Evolutionary conservation across 2,329 filamentous ascomycete genomes (phyloP).

Genomic region (Curvularia spicifera): DNA sequence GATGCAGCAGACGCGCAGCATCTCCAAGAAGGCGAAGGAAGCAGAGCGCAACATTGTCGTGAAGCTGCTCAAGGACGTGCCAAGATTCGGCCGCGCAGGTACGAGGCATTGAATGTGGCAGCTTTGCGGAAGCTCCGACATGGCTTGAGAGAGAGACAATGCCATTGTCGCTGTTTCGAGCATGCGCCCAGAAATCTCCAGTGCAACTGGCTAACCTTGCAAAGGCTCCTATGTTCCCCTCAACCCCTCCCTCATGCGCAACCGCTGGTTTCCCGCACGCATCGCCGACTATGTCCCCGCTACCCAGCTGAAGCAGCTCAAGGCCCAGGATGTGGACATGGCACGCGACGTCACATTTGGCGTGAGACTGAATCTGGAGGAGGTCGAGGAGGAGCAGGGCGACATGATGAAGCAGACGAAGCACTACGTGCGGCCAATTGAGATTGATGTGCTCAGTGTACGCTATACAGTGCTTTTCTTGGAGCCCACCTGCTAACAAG

Average conservation of each 20-base stretch:
- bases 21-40: slow-evolving; percentile 55
- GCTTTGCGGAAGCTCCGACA: background rate
- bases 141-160: background rate
- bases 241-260: slow-evolving; percentile 61
- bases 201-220: slow-evolving; percentile 24
- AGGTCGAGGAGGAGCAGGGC: slow-evolving; percentile 34
- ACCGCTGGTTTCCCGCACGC: slow-evolving; percentile 59
- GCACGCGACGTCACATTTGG: slow-evolving; percentile 58
- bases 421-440: slow-evolving; percentile 47
- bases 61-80: slow-evolving; percentile 59
- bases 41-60: slow-evolving; percentile 55
- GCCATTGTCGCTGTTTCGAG: slow-evolving; percentile 6
- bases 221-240: slow-evolving; percentile 61
- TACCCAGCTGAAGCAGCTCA: slow-evolving; percentile 54
- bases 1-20: slow-evolving; percentile 51
- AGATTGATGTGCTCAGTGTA: slow-evolving; percentile 52
- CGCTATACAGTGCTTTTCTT: slow-evolving; percentile 11
- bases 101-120: slow-evolving; percentile 16
- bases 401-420: slow-evolving; percentile 23
- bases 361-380: slow-evolving; percentile 38
- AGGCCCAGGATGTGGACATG: slow-evolving; percentile 52
- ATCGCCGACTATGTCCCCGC: slow-evolving; percentile 61
- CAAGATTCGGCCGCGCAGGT: slow-evolving; percentile 57
- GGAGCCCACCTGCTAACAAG: slow-evolving; percentile 25
- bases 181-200: background rate